Percentiles rank a stretch among this genome's conserved stretches.
phyloP scores from a whole-genome alignment of 257 asterid genomes.

The Nicotiana paniculata region DNA sequence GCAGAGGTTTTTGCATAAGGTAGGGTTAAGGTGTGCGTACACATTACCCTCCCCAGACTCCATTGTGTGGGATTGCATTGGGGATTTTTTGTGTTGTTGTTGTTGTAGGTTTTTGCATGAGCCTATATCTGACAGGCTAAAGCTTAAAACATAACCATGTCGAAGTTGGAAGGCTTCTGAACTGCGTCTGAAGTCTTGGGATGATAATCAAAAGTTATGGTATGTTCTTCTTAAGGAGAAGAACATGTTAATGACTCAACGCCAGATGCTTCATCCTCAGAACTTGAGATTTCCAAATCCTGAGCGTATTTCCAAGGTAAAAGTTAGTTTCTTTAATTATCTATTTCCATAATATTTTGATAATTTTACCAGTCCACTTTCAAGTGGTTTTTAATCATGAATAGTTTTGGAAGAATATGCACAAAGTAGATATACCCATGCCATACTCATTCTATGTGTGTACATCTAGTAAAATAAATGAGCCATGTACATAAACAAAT shows the following conservation, averaged over 20 bases:
- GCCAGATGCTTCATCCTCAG: conserved; percentile 83
- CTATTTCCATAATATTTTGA: neutral
- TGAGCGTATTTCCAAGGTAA: conserved; percentile 79
- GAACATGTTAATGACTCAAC: conserved; percentile 86
- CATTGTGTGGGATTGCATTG: too few species aligned
- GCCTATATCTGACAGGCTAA: neutral
- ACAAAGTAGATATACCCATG: neutral
- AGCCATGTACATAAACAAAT: neutral
- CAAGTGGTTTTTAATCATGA: neutral
- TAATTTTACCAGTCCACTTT: neutral
- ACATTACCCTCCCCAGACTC: too few species aligned
- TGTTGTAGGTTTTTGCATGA: neutral
- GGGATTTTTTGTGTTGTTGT: too few species aligned
- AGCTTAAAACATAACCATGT: conserved; percentile 29
- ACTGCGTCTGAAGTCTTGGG: conserved; percentile 94
- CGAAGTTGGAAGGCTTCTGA: conserved; percentile 93
- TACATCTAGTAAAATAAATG: neutral
- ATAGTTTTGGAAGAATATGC: neutral
- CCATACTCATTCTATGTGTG: neutral
- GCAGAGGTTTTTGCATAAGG: neutral
- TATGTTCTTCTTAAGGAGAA: conserved; percentile 75
- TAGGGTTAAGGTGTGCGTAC: too few species aligned
- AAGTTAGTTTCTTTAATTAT: neutral
- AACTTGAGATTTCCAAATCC: conserved; percentile 67
- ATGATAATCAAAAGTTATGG: conserved; percentile 91